Base-by-base conservation (phyloP, 768 basidiomycete species). In the Rhizopogon vulgaris region DNA sequence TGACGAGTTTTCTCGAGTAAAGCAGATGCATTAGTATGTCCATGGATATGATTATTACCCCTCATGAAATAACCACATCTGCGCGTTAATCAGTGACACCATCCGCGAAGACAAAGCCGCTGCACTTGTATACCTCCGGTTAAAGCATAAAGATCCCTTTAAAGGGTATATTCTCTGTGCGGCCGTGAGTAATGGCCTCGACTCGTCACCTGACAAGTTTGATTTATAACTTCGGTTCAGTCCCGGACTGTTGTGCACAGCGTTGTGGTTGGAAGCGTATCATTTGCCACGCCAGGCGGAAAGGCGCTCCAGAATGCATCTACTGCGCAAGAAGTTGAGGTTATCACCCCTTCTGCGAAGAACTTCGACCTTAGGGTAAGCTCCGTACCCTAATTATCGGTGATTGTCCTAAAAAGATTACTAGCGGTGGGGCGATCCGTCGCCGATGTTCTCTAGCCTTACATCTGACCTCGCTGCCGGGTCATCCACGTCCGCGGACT, bases 271-370 rank as follows among this genome's bases (percentile, higher is more conserved):
- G 87, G 88, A 36, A 86, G 85, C 56, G 83, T 91, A 30, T 88
- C 89, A 1, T 87, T 85, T 60, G 87, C 87, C 4, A 78, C 78
- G 41, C 83, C 86, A 8, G 83, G 84, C 7, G 79, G 81, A 22
- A 88, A 88, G 63, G 83, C 86, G 0, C 74, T 90, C 59, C 85
- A 90, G 60, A 89, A 84, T 60, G 85, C 85, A 14, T 87, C 87
- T 12, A 90, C 88, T 0, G 89, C 88, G 0, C 87, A 89, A 67
- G 88, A 90, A 69, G 81, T 90, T 55, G 80, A 81, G 17, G 80
- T 90, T 28, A 78, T 90, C 48, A 80, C 85, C 1, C 85, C 86
- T 34, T 70, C 66, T 25, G 76, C 78, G 6, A 65, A 71, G 24
- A 76, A 78, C 57, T 78, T 80, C 52, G 74, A 82, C 58, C 78